phyloP scores from a whole-genome alignment of 352 stramenopile species.

The Globisporangium camurandrum region DNA sequence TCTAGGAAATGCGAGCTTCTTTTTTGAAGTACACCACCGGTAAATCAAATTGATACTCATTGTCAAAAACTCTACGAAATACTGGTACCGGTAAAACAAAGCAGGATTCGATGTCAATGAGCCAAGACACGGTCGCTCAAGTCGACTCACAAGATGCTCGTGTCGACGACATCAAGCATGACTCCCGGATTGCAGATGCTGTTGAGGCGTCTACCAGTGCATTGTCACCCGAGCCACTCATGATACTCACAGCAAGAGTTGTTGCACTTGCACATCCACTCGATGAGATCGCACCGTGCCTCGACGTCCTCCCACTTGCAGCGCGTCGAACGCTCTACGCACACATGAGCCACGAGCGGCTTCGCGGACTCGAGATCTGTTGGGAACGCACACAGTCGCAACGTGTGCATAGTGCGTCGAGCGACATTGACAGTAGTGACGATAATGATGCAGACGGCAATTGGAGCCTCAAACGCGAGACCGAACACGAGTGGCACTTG shows the following conservation, averaged over 20 bases:
- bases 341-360: conserved; percentile 28
- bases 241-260: conserved; percentile 20
- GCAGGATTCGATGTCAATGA: no score
- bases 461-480: conserved; percentile 12
- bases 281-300: conserved; percentile 26
- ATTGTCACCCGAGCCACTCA: conserved; percentile 10
- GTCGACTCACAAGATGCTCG: not conserved
- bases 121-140: not conserved
- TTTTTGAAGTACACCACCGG: no score
- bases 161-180: no score
- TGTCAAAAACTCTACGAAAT: no score
- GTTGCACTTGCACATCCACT: conserved; percentile 26
- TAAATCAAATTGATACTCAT: no score
- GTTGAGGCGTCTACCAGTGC: no score
- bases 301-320: conserved; percentile 31
- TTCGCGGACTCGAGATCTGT: conserved; percentile 40
- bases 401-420: not conserved
- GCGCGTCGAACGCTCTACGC: conserved; percentile 36
- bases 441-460: conserved; percentile 15
- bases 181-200: no score
- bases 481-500: conserved; percentile 10
- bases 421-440: conserved; percentile 3
- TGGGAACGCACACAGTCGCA: conserved; percentile 13
- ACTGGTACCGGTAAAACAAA: no score
- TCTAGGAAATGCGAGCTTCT: no score